Conservation (phyloP, 441 rosid genomes). For the Flueggea neowawraea region DNA sequence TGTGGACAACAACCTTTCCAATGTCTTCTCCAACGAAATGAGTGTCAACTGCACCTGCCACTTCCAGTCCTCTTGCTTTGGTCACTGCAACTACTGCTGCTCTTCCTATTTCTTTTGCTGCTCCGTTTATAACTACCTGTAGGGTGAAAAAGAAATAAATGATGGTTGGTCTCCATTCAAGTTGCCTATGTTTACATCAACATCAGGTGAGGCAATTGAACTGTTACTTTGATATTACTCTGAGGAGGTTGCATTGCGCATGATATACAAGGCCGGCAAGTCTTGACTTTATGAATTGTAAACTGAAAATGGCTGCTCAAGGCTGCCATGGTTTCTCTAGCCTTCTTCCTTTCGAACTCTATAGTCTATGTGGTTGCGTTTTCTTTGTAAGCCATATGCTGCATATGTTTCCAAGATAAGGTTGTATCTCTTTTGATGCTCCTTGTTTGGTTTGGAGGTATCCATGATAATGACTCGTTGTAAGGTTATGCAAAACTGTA, state of each 20-base stretch:
- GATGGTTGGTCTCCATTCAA: not conserved
- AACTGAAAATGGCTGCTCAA: constrained; percentile 43
- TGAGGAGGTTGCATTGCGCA: constrained; percentile 73
- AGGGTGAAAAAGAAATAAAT: not conserved
- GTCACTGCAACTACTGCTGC: constrained; percentile 84
- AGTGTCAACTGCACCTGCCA: constrained; percentile 88
- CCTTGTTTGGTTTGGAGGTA: too few relatives aligned
- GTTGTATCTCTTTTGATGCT: constrained; percentile 1
- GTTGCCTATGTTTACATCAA: not conserved
- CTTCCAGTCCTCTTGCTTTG: constrained; percentile 89
- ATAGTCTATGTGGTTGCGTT: constrained; percentile 7
- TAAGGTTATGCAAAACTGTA: too few relatives aligned
- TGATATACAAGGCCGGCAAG: constrained; percentile 28
- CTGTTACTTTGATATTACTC: constrained; percentile 64
- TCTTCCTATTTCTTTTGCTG: constrained; percentile 87
- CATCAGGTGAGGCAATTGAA: not conserved
- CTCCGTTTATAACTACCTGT: constrained; percentile 80
- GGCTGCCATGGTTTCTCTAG: constrained; percentile 47
- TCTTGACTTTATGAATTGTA: constrained; percentile 19
- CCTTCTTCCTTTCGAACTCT: not conserved
- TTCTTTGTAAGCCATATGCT: not conserved
- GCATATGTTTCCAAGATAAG: constrained; percentile 22
- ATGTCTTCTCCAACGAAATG: constrained; percentile 75
- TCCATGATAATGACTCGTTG: too few relatives aligned
- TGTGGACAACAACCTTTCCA: constrained; percentile 47